Base-by-base conservation (phyloP, 2,329 filamentous ascomycete species). In the Clarireedia homoeocarpa region DNA sequence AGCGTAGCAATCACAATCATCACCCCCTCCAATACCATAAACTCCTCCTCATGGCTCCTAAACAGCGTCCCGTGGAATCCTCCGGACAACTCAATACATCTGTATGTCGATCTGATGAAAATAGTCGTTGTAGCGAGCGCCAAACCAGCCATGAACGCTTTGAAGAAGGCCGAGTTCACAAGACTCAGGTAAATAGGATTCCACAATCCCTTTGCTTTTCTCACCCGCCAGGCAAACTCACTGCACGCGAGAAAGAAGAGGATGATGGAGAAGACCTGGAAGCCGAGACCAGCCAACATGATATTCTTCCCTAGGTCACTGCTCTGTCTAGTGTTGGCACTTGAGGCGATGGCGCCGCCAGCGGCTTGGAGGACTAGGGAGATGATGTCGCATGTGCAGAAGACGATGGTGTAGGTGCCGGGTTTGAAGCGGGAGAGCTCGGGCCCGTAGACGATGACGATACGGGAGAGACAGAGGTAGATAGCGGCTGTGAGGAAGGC, bases 401-500 rank as follows among this genome's bases (percentile, higher is more conserved):
- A 68, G 48, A 67, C 55, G 38, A 76, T 76, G 10, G 81, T 82
- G 66, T 82, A 83, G 52, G 75, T 71, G 5, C 70, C 67, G 6
- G 77, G 75, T 42, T 71, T 72, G 53, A 80, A 70, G 26, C 72
- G 71, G 23, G 76, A 78, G 58, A 75, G 69, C 50, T 75, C 67
- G 2, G 71, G 67, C 5, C 81, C 81, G 53, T 82, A 79, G 49
- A 55, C 6, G 7, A 48, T 50, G 14, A 58, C 48, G 34, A 58
- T 58, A 51, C 82, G 77, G 39, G 80, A 79, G 3, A 71, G 72
- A 56, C 83, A 63, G 60, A 86, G 76, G 71, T 85, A 86, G 68
- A 85, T 78, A 4, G 75, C 77, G 61, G 82, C 80, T 69, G 81
- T 82, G 69, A 84, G 73, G 57, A 85, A 75, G 30, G 82, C 64